A percentile compares a stretch with the other conserved stretches of the same genome.
Evolutionary conservation across 176 grass and related monocot genomes (phyloP).

Genomic region (Puccinellia tenuiflora): DNA sequence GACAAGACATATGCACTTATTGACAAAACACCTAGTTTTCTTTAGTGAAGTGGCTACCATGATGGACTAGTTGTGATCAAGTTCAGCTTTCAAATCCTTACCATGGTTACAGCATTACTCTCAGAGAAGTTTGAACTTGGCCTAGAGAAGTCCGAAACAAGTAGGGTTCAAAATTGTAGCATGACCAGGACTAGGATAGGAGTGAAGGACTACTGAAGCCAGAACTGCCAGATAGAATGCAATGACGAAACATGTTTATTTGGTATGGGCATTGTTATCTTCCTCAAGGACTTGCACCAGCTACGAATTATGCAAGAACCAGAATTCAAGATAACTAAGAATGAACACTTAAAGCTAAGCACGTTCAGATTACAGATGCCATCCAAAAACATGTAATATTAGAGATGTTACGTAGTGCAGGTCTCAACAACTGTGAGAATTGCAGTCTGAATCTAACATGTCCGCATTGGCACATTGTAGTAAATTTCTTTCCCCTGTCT

Average conservation of each 20-base stretch:
- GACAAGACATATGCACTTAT: not conserved
- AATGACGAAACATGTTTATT: not conserved
- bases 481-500: slow-evolving; percentile 9
- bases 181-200: not conserved
- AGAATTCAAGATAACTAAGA: not conserved
- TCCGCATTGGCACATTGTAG: not conserved
- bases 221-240: not conserved
- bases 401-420: not conserved
- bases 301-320: not conserved
- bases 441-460: not conserved
- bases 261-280: not conserved
- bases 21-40: not conserved
- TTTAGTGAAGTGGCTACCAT: not conserved
- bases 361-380: not conserved
- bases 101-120: not conserved
- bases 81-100: not conserved
- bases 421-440: not conserved
- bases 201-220: not conserved
- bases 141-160: not conserved
- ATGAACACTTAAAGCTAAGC: not conserved
- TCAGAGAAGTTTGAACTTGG: not conserved
- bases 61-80: not conserved
- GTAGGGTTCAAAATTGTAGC: not conserved
- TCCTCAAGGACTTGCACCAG: not conserved
- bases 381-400: not conserved